Conservation (phyloP, 2,329 filamentous ascomycete species). For the Aspergillus sp. region DNA sequence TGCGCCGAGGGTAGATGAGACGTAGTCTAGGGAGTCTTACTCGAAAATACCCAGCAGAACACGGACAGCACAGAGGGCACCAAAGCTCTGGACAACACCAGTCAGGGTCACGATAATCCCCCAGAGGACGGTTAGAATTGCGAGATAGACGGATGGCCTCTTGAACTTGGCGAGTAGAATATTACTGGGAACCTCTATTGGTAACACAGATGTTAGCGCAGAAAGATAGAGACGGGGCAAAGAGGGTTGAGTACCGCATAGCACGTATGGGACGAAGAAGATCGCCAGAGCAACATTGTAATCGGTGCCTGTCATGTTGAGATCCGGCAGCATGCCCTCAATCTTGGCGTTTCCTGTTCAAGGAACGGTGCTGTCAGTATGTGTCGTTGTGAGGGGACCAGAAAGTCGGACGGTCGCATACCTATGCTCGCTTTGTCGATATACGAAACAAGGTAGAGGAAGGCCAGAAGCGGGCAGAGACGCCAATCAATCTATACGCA, state of each 20-base stretch:
- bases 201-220: constrained; percentile 1
- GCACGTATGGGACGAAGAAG: constrained; percentile 18
- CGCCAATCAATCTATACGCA: constrained; percentile 21
- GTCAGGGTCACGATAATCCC: constrained; percentile 1
- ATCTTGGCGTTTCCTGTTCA: constrained; percentile 30
- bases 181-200: constrained; percentile 25
- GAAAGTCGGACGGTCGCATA: no score
- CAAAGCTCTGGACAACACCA: not conserved
- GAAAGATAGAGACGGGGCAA: not conserved
- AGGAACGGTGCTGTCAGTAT: not conserved
- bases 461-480: constrained; percentile 25
- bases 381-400: not conserved
- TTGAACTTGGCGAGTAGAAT: constrained; percentile 28
- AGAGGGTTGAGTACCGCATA: constrained; percentile 16
- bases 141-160: constrained; percentile 33
- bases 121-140: constrained; percentile 31
- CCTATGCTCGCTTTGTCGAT: constrained; percentile 36
- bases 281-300: constrained; percentile 28
- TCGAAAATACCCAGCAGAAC: constrained; percentile 52
- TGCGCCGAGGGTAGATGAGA: no score
- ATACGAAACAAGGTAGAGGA: constrained; percentile 31
- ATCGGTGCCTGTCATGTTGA: constrained; percentile 28
- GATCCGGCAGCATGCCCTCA: constrained; percentile 25
- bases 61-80: constrained; percentile 36
- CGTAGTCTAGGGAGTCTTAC: not conserved